Percentiles rank a stretch among this genome's conserved stretches.
Conservation (phyloP, 2,329 filamentous ascomycete genomes). For the Penicillium sp. region DNA sequence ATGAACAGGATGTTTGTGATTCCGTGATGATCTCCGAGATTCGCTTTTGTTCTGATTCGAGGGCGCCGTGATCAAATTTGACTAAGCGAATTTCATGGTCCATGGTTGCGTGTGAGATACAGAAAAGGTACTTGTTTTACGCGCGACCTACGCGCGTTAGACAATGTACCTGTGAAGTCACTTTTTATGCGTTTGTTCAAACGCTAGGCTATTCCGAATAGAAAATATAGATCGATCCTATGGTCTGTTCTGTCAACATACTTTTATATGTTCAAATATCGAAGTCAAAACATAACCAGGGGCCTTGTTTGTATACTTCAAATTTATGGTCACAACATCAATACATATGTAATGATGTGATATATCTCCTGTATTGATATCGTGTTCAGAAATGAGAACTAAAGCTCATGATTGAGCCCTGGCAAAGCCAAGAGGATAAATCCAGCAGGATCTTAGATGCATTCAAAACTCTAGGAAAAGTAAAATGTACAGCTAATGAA, state of each 20-base stretch:
- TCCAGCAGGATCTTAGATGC: conserved; percentile 3
- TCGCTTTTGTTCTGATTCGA: conserved; percentile 21
- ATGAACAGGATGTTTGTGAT: conserved; percentile 17
- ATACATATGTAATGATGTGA: not conserved
- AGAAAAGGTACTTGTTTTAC: not conserved
- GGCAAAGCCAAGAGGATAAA: too few species aligned
- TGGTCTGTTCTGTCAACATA: too few species aligned
- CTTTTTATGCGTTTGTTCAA: not conserved
- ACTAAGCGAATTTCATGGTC: conserved; percentile 24
- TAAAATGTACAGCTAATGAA: conserved; percentile 12
- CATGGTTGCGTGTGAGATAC: conserved; percentile 4
- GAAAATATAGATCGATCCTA: too few species aligned
- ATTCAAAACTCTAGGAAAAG: conserved; percentile 11
- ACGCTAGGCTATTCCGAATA: too few species aligned
- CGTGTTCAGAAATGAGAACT: too few species aligned
- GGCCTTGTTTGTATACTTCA: not conserved
- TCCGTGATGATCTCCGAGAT: conserved; percentile 36
- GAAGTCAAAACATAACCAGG: not conserved
- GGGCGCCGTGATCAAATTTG: conserved; percentile 15
- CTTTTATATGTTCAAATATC: not conserved
- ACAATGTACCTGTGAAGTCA: not conserved
- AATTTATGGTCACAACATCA: not conserved
- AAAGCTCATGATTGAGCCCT: too few species aligned
- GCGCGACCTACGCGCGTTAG: not conserved
- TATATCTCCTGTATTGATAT: not conserved